These are phyloP conservation scores for Zizania latifolia DNA, from an alignment of 176 grass and related monocot species.

Conservation along the genomic window DNA sequence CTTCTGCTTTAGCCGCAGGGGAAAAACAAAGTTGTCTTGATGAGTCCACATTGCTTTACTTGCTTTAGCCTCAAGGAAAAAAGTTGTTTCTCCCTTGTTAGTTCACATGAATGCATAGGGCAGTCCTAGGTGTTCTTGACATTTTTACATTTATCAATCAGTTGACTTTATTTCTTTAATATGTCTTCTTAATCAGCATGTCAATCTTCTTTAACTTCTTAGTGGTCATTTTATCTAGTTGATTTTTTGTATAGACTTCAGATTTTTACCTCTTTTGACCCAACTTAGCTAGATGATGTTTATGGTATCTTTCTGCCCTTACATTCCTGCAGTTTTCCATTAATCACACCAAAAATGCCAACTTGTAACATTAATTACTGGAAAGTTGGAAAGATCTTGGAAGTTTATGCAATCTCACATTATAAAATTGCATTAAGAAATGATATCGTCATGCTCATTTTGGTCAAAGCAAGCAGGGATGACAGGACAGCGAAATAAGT, in stretches of 20 bases:
- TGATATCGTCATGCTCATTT: constrained; percentile 12
- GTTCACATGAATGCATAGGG: not conserved
- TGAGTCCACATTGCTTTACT: not conserved
- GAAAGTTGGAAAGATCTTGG: not conserved
- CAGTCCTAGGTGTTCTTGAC: not conserved
- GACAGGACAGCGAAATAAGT: constrained; percentile 15
- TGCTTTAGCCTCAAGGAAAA: not conserved
- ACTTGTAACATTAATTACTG: constrained; percentile 1
- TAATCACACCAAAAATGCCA: not conserved
- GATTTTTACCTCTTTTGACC: not conserved
- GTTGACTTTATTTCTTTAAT: not conserved
- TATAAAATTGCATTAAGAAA: constrained; percentile 4
- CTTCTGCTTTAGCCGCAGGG: not conserved
- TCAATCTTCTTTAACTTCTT: not conserved
- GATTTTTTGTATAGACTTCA: not conserved
- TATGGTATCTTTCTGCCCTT: constrained; percentile 13
- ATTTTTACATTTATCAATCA: not conserved
- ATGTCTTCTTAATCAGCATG: not conserved
- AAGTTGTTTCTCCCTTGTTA: not conserved
- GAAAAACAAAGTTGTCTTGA: not conserved
- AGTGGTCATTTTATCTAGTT: not conserved
- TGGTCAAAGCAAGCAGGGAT: constrained; percentile 1
- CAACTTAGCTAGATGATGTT: not conserved
- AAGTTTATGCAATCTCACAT: not conserved
- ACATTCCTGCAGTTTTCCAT: not conserved